Conservation (phyloP, 2,329 filamentous ascomycete genomes). For the Elsinoe fawcettii region DNA sequence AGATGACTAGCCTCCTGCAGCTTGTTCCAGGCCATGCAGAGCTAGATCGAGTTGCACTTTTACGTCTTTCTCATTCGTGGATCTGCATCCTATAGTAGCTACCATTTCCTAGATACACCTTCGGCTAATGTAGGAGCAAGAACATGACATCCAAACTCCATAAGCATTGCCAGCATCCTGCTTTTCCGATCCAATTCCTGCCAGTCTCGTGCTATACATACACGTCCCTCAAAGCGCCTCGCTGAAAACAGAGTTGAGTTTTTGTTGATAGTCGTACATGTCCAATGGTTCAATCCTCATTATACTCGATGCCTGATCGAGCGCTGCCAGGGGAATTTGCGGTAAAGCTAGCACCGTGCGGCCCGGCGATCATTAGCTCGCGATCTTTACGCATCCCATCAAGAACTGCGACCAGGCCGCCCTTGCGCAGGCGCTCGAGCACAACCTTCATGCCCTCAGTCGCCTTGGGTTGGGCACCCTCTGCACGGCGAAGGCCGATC, state of each 20-base stretch:
- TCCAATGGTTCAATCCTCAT: slow-evolving; percentile 1
- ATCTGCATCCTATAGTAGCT: background rate
- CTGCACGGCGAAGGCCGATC: slow-evolving; percentile 68
- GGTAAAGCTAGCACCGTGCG: background rate
- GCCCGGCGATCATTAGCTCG: slow-evolving; percentile 22
- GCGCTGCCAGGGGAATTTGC: background rate
- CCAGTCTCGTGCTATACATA: background rate
- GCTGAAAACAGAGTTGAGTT: slow-evolving; percentile 14
- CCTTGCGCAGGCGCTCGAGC: slow-evolving; percentile 59
- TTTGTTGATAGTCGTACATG: slow-evolving; percentile 10
- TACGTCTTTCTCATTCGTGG: too few relatives aligned
- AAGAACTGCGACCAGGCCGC: slow-evolving; percentile 60
- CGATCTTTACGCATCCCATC: slow-evolving; percentile 60
- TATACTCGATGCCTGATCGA: slow-evolving; percentile 1
- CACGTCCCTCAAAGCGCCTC: slow-evolving; percentile 10
- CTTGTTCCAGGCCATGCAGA: too few relatives aligned
- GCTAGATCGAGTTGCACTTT: too few relatives aligned
- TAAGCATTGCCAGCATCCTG: background rate
- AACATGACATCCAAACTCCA: background rate
- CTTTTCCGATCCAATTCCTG: background rate
- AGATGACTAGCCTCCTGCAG: too few relatives aligned
- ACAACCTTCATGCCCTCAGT: slow-evolving; percentile 78
- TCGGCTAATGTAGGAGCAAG: background rate
- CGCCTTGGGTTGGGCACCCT: slow-evolving; percentile 70
- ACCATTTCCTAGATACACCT: background rate